Evolutionary conservation across 768 basidiomycete species (phyloP).

Genomic region (Hirschioporus abietinus): DNA sequence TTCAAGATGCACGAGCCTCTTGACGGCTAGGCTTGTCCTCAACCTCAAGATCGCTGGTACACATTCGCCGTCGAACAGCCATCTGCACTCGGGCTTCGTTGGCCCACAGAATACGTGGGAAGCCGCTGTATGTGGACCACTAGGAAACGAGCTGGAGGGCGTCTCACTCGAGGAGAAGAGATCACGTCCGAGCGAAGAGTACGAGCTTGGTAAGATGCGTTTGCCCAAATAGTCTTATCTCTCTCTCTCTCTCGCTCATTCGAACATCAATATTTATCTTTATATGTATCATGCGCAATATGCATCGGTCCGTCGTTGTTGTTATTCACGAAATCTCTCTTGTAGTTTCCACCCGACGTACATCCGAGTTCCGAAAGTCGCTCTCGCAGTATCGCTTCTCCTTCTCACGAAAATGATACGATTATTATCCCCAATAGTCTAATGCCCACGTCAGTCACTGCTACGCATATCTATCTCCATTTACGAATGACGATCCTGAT

Average conservation of each 20-base stretch:
- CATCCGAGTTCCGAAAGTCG: not conserved
- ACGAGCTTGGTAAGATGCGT: not conserved
- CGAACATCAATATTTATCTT: not conserved
- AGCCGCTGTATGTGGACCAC: not conserved
- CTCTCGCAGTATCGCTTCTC: not conserved
- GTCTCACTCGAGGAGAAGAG: not conserved
- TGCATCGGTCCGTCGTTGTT: not conserved
- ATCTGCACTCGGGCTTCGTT: not conserved
- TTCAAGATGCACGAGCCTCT: slow-evolving; percentile 14
- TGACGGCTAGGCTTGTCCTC: slow-evolving; percentile 20
- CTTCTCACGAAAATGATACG: not conserved
- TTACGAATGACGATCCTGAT: not conserved
- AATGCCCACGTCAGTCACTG: not conserved
- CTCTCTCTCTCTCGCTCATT: not conserved
- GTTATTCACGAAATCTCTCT: not conserved
- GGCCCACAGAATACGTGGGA: not conserved
- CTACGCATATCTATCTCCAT: not conserved
- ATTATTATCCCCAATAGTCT: not conserved
- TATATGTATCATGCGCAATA: not conserved
- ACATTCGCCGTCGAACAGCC: not conserved
- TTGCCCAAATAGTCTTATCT: not conserved
- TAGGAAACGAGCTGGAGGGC: not conserved
- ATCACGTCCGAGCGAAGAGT: not conserved
- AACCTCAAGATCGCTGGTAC: slow-evolving; percentile 10
- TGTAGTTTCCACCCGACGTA: not conserved